Conservation (phyloP, 805 yeast genomes). For the Phaffomyces antillensis region DNA sequence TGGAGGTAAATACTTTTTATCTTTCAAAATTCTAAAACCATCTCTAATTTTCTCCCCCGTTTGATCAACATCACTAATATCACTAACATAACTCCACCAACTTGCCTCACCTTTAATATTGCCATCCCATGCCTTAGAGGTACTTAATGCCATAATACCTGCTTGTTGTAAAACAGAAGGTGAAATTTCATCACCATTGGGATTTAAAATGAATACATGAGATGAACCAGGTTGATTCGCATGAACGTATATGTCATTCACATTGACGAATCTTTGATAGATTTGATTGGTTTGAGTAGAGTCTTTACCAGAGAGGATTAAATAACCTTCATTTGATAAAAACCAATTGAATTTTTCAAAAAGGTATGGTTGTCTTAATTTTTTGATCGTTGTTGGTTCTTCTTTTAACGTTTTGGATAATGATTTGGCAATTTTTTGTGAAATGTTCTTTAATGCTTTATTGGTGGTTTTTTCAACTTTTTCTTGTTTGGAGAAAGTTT, state of each 20-base stretch:
- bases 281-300: slow-evolving; percentile 71
- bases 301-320: slow-evolving; percentile 85
- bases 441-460: slow-evolving; percentile 77
- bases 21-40: slow-evolving; percentile 52
- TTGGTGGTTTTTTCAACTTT: slow-evolving; percentile 74
- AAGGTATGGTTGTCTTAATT: slow-evolving; percentile 70
- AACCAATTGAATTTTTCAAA: slow-evolving; percentile 96
- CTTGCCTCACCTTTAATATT: slow-evolving; percentile 58
- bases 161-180: slow-evolving; percentile 89
- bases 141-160: slow-evolving; percentile 72
- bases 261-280: slow-evolving; percentile 67
- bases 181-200: slow-evolving; percentile 58
- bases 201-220: slow-evolving; percentile 77
- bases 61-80: slow-evolving; percentile 63
- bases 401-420: slow-evolving; percentile 55
- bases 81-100: slow-evolving; percentile 72
- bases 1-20: slow-evolving; percentile 62
- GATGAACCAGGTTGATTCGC: slow-evolving; percentile 71
- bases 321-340: slow-evolving; percentile 79
- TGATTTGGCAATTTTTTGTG: slow-evolving; percentile 67
- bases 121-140: slow-evolving; percentile 86
- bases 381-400: slow-evolving; percentile 45
- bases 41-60: slow-evolving; percentile 53
- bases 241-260: slow-evolving; percentile 63
- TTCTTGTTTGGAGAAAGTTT: slow-evolving; percentile 68